A percentile compares a stretch with the other conserved stretches of the same genome.
phyloP scores from a whole-genome alignment of 2,329 filamentous ascomycete species.

The Incumbomyces lentus region DNA sequence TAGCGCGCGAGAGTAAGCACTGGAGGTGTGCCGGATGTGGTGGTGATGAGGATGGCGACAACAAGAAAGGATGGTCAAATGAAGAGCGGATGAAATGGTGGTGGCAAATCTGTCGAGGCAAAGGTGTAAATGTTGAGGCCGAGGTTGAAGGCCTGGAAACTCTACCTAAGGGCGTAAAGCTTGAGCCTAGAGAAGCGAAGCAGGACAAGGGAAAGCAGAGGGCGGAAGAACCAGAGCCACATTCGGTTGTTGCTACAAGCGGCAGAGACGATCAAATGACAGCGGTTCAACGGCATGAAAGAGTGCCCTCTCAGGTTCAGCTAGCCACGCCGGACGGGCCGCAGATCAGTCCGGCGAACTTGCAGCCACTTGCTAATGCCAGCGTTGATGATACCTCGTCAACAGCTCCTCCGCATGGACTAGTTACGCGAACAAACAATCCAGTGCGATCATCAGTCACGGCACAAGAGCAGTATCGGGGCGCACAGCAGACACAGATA shows the following conservation, averaged over 20 bases:
- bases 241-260: neutral
- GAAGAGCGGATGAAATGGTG: conserved; percentile 63
- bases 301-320: neutral
- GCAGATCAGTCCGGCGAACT: neutral
- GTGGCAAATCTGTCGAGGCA: conserved; percentile 45
- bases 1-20: conserved; percentile 55
- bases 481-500: conserved; percentile 4
- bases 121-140: conserved; percentile 31
- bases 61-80: conserved; percentile 47
- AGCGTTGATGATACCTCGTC: neutral
- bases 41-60: conserved; percentile 1
- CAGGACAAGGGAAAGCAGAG: conserved; percentile 3
- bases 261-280: neutral
- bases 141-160: conserved; percentile 33
- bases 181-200: conserved; percentile 46
- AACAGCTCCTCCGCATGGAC: neutral
- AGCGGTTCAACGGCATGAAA: neutral
- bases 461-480: neutral
- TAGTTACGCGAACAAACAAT: neutral
- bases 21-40: conserved; percentile 65
- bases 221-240: neutral
- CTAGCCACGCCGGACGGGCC: neutral
- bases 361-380: neutral
- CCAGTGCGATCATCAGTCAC: neutral
- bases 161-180: conserved; percentile 46